Conservation (phyloP, 495 filamentous ascomycete genomes). For the Rhypophila decipiens region DNA sequence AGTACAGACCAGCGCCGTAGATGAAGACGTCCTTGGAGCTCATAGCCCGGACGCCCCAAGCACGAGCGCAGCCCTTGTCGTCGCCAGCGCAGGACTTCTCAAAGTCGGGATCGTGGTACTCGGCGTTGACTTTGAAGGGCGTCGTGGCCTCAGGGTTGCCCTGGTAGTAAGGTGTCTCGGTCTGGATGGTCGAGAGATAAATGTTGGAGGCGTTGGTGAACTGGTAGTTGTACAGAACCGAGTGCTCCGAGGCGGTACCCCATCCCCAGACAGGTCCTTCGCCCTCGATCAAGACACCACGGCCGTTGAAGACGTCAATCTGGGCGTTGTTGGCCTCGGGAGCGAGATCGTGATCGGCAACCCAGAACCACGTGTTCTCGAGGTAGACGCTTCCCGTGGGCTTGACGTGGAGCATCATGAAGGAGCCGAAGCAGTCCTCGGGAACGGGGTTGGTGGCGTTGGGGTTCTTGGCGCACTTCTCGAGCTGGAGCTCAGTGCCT, state of each 20-base stretch:
- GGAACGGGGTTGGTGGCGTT: conserved; percentile 46
- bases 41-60: conserved; percentile 78
- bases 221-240: conserved; percentile 83
- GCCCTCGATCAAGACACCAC: conserved; percentile 72
- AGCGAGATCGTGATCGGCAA: conserved; percentile 89
- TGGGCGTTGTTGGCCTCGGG: conserved; percentile 68
- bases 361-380: conserved; percentile 96
- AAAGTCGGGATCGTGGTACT: conserved; percentile 74
- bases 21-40: conserved; percentile 61
- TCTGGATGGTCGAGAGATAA: conserved; percentile 82
- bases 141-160: conserved; percentile 69
- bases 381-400: conserved; percentile 65
- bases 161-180: conserved; percentile 91
- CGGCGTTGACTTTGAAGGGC: conserved; percentile 57
- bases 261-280: conserved; percentile 62
- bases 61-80: conserved; percentile 61
- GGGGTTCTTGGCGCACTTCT: conserved; percentile 69
- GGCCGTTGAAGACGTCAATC: conserved; percentile 87
- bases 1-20: conserved; percentile 77
- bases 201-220: conserved; percentile 72
- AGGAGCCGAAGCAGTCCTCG: conserved; percentile 62
- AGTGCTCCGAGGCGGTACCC: conserved; percentile 82
- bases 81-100: conserved; percentile 51
- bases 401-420: conserved; percentile 78
- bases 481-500: conserved; percentile 72